Evolutionary conservation across 495 filamentous ascomycete genomes (phyloP).

Genomic region (Rhypophila decipiens): DNA sequence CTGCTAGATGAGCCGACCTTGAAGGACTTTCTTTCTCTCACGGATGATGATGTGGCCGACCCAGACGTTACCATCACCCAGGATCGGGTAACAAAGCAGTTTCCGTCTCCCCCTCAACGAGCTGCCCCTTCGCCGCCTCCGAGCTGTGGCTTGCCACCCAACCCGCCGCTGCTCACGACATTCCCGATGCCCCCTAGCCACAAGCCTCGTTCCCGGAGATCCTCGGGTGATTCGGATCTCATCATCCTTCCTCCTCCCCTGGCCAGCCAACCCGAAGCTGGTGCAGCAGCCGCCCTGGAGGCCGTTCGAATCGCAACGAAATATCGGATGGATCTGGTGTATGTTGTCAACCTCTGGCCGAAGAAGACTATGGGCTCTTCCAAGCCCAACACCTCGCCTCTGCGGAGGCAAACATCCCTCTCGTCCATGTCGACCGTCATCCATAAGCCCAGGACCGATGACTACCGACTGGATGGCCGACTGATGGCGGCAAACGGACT

Average conservation of each 20-base stretch:
- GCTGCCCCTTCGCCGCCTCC: constrained; percentile 5
- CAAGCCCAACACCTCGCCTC: constrained; percentile 1
- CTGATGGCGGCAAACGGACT: constrained; percentile 37
- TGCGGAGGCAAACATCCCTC: constrained; percentile 7
- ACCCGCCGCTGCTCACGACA: constrained; percentile 4
- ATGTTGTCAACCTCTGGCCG: constrained; percentile 40
- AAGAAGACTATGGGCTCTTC: constrained; percentile 16
- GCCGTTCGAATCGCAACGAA: constrained; percentile 33
- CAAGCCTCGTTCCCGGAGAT: too few relatives aligned
- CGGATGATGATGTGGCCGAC: constrained; percentile 44
- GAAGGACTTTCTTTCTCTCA: constrained; percentile 37
- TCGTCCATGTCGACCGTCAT: constrained; percentile 4
- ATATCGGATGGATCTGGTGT: constrained; percentile 38
- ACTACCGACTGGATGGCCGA: constrained; percentile 24
- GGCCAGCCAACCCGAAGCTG: constrained; percentile 22
- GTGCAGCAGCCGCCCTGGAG: constrained; percentile 28
- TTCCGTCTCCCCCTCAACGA: constrained; percentile 8
- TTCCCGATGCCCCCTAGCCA: not conserved
- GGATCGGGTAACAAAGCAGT: too few relatives aligned
- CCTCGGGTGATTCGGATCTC: too few relatives aligned
- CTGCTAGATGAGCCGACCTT: constrained; percentile 36
- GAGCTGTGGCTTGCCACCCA: constrained; percentile 11
- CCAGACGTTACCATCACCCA: too few relatives aligned
- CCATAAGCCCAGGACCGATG: constrained; percentile 2
- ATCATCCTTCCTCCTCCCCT: constrained; percentile 23